phyloP scores from a whole-genome alignment of 495 filamentous ascomycete genomes.

The Penicillium silybi region DNA sequence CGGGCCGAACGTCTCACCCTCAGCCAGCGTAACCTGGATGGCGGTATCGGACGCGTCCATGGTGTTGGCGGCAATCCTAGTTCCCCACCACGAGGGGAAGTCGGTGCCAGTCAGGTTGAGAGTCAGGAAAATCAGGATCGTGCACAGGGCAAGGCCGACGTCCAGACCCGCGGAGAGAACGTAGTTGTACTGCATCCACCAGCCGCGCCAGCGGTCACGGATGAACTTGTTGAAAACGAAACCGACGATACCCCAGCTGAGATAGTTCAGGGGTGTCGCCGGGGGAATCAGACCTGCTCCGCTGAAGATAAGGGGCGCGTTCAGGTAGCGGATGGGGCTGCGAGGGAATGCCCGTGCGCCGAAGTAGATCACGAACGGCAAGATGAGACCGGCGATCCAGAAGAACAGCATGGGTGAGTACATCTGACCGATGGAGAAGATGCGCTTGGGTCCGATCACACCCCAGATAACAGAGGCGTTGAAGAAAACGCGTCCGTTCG shows the following conservation, averaged over 20 bases:
- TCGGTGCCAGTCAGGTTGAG: constrained; percentile 50
- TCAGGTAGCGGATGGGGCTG: constrained; percentile 39
- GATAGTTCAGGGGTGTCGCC: constrained; percentile 51
- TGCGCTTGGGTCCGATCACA: constrained; percentile 47
- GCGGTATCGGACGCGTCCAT: constrained; percentile 42
- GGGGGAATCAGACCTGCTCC: constrained; percentile 45
- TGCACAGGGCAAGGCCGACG: constrained; percentile 60
- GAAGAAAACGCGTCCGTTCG: constrained; percentile 60
- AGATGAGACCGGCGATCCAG: constrained; percentile 45
- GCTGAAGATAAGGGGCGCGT: constrained; percentile 47
- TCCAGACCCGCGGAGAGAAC: constrained; percentile 69
- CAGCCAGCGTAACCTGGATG: constrained; percentile 25
- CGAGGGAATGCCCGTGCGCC: constrained; percentile 43
- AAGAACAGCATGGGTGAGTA: constrained; percentile 47
- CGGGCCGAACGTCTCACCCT: constrained; percentile 61
- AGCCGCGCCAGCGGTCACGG: constrained; percentile 57
- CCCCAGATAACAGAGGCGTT: constrained; percentile 55
- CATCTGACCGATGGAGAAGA: constrained; percentile 48
- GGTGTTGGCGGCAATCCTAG: constrained; percentile 41
- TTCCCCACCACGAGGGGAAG: constrained; percentile 66
- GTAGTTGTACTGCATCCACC: constrained; percentile 81
- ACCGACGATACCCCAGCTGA: constrained; percentile 65
- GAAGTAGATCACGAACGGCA: constrained; percentile 46
- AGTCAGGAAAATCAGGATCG: constrained; percentile 68
- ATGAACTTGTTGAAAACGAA: constrained; percentile 64